Percentiles rank a stretch among this genome's conserved stretches.
Evolutionary conservation across 1,284 basidiomycete species (phyloP).

Genomic region (Sphagnurus paluster): DNA sequence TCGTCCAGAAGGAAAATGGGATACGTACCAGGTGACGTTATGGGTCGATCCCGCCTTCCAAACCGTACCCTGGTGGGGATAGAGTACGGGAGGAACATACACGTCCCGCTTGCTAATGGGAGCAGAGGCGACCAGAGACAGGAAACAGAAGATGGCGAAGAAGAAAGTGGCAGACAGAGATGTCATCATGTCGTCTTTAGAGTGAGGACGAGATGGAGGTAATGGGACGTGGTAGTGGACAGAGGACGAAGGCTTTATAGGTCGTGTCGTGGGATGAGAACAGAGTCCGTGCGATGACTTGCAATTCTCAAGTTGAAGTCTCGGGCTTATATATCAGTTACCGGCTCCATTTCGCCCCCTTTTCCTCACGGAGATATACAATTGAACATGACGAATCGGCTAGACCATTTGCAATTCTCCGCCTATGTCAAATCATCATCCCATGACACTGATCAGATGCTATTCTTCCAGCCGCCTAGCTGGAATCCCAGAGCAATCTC

Average conservation of each 20-base stretch:
- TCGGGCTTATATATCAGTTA: conserved; percentile 12
- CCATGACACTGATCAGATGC: conserved; percentile 5
- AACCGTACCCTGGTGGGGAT: conserved; percentile 27
- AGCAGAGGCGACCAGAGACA: conserved; percentile 17
- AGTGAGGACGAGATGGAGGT: no score
- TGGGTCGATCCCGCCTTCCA: conserved; percentile 33
- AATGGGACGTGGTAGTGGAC: neutral
- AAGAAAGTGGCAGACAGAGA: conserved; percentile 16
- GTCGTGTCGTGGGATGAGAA: neutral
- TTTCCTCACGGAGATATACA: conserved; percentile 7
- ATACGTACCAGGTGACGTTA: conserved; percentile 38
- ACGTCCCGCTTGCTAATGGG: conserved; percentile 34
- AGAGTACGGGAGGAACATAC: conserved; percentile 33
- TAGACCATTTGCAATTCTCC: neutral
- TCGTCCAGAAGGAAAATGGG: conserved; percentile 1
- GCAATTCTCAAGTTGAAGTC: conserved; percentile 10
- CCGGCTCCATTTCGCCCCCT: conserved; percentile 13
- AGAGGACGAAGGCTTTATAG: neutral
- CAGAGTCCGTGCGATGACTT: conserved; percentile 3
- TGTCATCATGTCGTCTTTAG: conserved; percentile 11
- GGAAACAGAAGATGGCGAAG: conserved; percentile 17
- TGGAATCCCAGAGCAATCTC: no score
- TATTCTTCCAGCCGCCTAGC: conserved; percentile 2
- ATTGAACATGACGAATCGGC: conserved; percentile 9
- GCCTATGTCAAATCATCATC: neutral